Base-by-base conservation (phyloP, 1,139 yeast species). In the Tardiomyces digboiensis region DNA sequence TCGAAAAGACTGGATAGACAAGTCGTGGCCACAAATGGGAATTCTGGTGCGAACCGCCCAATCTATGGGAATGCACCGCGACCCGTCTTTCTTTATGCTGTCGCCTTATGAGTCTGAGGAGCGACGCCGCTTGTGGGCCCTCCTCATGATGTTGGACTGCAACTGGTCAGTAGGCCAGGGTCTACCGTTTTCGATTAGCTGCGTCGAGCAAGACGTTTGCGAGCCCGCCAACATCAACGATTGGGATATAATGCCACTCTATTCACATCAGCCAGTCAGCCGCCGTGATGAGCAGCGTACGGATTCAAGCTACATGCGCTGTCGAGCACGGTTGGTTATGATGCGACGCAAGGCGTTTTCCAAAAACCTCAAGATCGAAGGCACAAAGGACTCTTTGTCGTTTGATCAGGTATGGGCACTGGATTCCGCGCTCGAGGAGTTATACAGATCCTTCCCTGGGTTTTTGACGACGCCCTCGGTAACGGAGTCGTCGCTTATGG, bases 51-150 rank as follows among this genome's bases (percentile, higher is more conserved):
- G 64, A 14, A 51, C 55, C 13, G 57, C 60, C 3, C 64, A 60
- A 44, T 49, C 58, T 2, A 60, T 60, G 64, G 65, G 65, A n/a
- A 48, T 61, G 40, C 65, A 61, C 44, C 52, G 67, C 21, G 67
- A 63, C 45, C 64, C 67, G 5, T 55, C 57, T 33, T 61, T 64
- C 62, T 63, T 62, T 49, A 52, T 50, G 21, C 47, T 63, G 43
- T 48, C 61, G 3, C 52, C 56, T 4, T 62, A 51, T 44, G 66
- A 62, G 39, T 53, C 59, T 2, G 65, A 62, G 39, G 57, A 58
- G 41, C 50, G 66, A 12, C 50, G 65, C 20, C 49, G 58, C 29
- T 44, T 61, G 21, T 63, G 66, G 66, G 48, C 57, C 4, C 21
- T 52, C 14, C 46, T 61, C 14, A 50, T 51, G 20, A 52, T 50